Evolutionary conservation across 2,329 filamentous ascomycete species (phyloP).

Genomic region (Diaporthe humulicola): DNA sequence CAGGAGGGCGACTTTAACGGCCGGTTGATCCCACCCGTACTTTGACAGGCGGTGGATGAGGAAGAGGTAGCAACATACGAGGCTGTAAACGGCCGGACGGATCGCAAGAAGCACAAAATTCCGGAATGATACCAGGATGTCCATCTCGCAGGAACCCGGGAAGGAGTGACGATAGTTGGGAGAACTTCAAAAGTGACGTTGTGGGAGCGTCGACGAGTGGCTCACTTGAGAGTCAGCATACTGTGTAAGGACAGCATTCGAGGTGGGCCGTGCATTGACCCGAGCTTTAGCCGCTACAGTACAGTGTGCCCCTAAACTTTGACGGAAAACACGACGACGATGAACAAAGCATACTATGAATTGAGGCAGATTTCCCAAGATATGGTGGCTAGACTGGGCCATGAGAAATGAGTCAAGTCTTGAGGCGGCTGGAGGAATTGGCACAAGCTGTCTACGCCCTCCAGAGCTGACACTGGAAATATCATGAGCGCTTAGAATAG

Average conservation of each 20-base stretch:
- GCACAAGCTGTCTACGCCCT: background rate
- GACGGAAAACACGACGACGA: background rate
- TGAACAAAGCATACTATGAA: background rate
- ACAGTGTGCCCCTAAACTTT: background rate
- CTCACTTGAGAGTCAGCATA: conserved; percentile 11
- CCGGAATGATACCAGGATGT: background rate
- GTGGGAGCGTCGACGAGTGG: background rate
- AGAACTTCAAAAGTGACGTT: background rate
- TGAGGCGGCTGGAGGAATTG: background rate
- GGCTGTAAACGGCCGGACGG: background rate
- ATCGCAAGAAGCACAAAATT: background rate
- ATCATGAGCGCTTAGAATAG: background rate
- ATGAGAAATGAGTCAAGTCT: background rate
- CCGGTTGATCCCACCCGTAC: conserved; percentile 17
- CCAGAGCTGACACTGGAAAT: background rate
- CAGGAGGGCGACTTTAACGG: conserved; percentile 41
- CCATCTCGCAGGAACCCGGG: background rate
- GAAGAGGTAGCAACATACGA: conserved; percentile 12
- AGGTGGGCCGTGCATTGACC: conserved; percentile 29
- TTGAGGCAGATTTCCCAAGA: background rate
- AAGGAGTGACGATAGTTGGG: conserved; percentile 28
- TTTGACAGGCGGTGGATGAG: background rate
- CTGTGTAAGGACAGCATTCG: conserved; percentile 6
- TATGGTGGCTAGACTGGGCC: too few relatives aligned
- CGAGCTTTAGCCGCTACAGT: conserved; percentile 26